These are phyloP conservation scores for Datisca glomerata DNA, from an alignment of 306 rosid genomes.

Conservation along the genomic window DNA sequence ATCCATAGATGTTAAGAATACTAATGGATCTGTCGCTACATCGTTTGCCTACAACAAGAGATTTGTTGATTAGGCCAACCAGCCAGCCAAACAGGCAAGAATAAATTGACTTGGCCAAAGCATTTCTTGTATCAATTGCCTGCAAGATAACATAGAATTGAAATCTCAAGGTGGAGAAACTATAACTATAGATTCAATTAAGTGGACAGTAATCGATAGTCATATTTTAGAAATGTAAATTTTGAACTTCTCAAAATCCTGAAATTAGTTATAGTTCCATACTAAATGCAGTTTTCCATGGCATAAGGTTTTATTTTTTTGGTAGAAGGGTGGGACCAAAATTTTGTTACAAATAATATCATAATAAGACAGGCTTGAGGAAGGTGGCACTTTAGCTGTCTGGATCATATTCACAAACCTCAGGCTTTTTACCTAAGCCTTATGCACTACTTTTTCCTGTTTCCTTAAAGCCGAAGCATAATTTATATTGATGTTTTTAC, in stretches of 20 bases:
- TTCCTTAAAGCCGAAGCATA: too few relatives aligned
- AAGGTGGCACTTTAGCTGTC: too few relatives aligned
- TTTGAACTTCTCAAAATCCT: neutral
- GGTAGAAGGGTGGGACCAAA: neutral
- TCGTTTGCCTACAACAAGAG: constrained; percentile 95
- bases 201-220: neutral
- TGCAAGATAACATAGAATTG: constrained; percentile 10
- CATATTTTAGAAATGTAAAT: neutral
- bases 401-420: too few relatives aligned
- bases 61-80: constrained; percentile 92
- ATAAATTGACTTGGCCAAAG: constrained; percentile 94
- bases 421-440: too few relatives aligned
- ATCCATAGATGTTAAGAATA: constrained; percentile 96
- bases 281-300: neutral
- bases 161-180: neutral
- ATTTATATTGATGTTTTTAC: too few relatives aligned
- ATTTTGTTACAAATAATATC: neutral
- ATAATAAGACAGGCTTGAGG: too few relatives aligned
- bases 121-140: constrained; percentile 95
- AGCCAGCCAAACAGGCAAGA: constrained; percentile 92
- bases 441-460: too few relatives aligned
- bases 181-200: neutral
- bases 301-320: neutral
- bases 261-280: too few relatives aligned
- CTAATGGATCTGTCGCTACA: constrained; percentile 97